Percentiles rank a stretch among this genome's conserved stretches.
These are phyloP conservation scores for Coniochaeta sp. DNA, from an alignment of 2,329 filamentous ascomycete species.

Conservation along the genomic window DNA sequence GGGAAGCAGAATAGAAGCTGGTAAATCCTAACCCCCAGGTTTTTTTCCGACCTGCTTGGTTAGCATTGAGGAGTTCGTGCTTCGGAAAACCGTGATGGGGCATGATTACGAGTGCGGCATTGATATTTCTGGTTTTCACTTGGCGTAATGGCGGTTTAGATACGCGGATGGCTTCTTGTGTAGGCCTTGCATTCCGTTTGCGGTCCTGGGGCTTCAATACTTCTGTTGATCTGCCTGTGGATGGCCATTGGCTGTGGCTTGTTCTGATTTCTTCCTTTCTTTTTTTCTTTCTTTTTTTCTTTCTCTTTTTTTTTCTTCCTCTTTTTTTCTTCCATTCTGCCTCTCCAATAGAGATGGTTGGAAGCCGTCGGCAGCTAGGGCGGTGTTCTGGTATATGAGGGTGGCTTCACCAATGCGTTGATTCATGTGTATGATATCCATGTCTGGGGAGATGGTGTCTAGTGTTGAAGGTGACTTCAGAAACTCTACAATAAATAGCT, in stretches of 20 bases:
- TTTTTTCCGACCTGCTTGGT: neutral
- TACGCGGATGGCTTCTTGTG: neutral
- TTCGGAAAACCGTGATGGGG: neutral
- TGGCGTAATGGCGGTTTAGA: neutral
- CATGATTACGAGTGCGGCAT: neutral
- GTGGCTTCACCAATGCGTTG: neutral
- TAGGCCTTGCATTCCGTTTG: neutral
- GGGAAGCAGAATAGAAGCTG: conserved; percentile 18
- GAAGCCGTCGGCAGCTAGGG: neutral
- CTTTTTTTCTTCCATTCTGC: neutral
- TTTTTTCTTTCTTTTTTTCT: neutral
- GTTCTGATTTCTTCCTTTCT: neutral
- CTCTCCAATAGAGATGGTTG: neutral
- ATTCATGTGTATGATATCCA: neutral
- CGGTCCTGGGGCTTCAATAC: neutral
- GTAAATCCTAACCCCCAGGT: neutral
- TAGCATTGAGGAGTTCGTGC: neutral
- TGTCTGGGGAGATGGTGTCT: neutral
- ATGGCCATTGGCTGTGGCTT: neutral
- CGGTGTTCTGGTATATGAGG: neutral
- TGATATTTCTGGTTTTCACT: neutral
- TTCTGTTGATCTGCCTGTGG: neutral
- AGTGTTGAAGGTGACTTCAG: neutral
- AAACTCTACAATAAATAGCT: too few species aligned
- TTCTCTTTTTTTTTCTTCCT: neutral